A percentile compares a stretch with the other conserved stretches of the same genome.
Conservation (phyloP, 768 basidiomycete species). For the Gyrodon lividus region DNA sequence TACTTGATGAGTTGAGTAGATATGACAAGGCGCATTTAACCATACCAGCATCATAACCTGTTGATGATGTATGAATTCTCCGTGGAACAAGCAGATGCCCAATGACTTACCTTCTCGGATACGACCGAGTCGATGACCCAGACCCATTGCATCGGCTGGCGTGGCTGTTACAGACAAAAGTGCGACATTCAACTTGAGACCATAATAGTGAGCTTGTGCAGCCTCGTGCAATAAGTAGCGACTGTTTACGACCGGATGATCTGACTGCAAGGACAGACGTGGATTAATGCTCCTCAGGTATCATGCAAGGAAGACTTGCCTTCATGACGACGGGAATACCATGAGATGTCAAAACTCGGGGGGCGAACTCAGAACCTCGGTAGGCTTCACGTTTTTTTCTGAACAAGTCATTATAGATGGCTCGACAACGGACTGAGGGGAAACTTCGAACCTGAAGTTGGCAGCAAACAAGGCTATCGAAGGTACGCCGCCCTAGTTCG, state of each 20-base stretch:
- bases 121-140: constrained; percentile 72
- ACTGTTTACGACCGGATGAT: constrained; percentile 59
- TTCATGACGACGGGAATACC: constrained; percentile 76
- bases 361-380: constrained; percentile 76
- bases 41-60: constrained; percentile 48
- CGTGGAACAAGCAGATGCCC: background rate
- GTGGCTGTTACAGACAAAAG: constrained; percentile 65
- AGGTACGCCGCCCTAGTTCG: constrained; percentile 56
- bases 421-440: background rate
- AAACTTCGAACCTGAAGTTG: constrained; percentile 35
- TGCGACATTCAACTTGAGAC: constrained; percentile 56
- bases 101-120: constrained; percentile 43
- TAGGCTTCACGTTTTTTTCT: constrained; percentile 84
- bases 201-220: constrained; percentile 67
- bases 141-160: constrained; percentile 64
- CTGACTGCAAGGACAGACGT: constrained; percentile 40
- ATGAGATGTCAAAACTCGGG: constrained; percentile 66
- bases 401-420: background rate
- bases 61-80: background rate
- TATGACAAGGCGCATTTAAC: background rate
- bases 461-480: constrained; percentile 78
- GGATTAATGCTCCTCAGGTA: background rate
- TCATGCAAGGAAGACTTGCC: constrained; percentile 34
- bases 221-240: constrained; percentile 73
- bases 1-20: background rate